Evolutionary conservation across 225 moss, liverwort and hornwort species (phyloP).

Genomic region (Sphagnum tenellum): DNA sequence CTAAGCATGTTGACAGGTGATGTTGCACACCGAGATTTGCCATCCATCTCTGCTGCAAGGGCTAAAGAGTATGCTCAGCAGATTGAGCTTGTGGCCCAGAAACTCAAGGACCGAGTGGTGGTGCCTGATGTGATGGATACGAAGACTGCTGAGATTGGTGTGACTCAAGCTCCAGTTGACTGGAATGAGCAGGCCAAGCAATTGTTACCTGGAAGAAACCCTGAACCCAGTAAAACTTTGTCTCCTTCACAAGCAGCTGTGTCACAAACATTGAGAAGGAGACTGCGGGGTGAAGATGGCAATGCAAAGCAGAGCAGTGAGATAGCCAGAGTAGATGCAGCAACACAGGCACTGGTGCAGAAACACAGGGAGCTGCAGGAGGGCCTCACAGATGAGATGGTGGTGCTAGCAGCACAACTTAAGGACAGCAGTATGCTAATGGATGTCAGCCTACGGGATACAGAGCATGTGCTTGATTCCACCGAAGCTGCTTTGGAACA

Average conservation of each 20-base stretch:
- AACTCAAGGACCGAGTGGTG: slow-evolving; percentile 17
- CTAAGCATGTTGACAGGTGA: slow-evolving; percentile 68
- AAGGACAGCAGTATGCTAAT: slow-evolving; percentile 80
- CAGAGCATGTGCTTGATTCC: slow-evolving; percentile 59
- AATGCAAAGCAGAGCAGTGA: slow-evolving; percentile 13
- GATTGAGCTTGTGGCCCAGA: slow-evolving; percentile 67
- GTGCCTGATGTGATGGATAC: neutral
- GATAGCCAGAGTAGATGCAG: slow-evolving; percentile 39
- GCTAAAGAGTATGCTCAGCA: slow-evolving; percentile 67
- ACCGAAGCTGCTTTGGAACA: slow-evolving; percentile 80
- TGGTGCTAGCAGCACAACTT: slow-evolving; percentile 59
- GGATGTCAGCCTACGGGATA: slow-evolving; percentile 78
- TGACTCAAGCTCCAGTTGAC: neutral
- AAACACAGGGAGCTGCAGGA: slow-evolving; percentile 84
- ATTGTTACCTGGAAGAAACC: neutral
- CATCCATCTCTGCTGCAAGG: slow-evolving; percentile 44
- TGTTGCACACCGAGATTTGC: slow-evolving; percentile 39
- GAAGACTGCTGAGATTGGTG: slow-evolving; percentile 5
- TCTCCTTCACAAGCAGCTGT: neutral
- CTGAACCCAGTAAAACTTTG: slow-evolving; percentile 2
- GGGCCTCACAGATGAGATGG: slow-evolving; percentile 89
- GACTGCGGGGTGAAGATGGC: slow-evolving; percentile 40
- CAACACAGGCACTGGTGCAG: slow-evolving; percentile 47
- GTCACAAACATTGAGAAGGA: slow-evolving; percentile 44
- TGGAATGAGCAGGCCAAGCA: slow-evolving; percentile 1